Percentiles rank a stretch among this genome's conserved stretches.
Evolutionary conservation across 208 protist species (phyloP).

Genomic region (Leishmania tarentolae): DNA sequence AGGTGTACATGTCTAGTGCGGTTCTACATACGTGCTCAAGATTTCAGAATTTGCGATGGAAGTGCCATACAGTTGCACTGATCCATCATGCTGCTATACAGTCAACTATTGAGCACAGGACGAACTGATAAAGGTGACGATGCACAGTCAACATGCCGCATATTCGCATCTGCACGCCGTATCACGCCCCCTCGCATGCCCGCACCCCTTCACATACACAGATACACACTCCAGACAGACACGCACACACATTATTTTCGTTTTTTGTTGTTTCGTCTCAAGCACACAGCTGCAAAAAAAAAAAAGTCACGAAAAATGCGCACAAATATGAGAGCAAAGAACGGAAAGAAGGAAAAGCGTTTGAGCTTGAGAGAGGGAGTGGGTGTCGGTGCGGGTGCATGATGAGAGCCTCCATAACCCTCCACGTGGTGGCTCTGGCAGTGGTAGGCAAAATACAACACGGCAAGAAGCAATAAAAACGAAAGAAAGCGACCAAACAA

Average conservation of each 20-base stretch:
- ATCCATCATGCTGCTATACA: not conserved
- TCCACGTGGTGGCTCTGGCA: not conserved
- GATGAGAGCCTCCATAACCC: not conserved
- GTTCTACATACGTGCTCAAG: not conserved
- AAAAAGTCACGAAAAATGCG: not conserved
- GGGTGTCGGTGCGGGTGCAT: not conserved
- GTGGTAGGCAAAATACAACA: not conserved
- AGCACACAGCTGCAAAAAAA: not conserved
- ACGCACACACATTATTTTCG: not conserved
- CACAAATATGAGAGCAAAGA: not conserved
- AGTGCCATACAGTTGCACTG: not conserved
- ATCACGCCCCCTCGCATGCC: not conserved
- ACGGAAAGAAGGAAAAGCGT: not conserved
- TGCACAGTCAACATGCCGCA: not conserved
- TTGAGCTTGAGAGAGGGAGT: not conserved
- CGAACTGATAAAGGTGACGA: not conserved
- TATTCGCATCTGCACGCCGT: not conserved
- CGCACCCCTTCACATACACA: too few species aligned
- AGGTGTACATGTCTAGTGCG: not conserved
- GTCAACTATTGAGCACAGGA: not conserved
- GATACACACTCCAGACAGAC: not conserved
- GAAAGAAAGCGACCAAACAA: not conserved
- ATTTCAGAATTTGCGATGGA: not conserved
- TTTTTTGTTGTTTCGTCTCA: not conserved
- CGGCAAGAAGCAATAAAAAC: not conserved